Percentiles rank a stretch among this genome's conserved stretches.
phyloP scores from a whole-genome alignment of 2,329 filamentous ascomycete species.

The Neonectria sp. region DNA sequence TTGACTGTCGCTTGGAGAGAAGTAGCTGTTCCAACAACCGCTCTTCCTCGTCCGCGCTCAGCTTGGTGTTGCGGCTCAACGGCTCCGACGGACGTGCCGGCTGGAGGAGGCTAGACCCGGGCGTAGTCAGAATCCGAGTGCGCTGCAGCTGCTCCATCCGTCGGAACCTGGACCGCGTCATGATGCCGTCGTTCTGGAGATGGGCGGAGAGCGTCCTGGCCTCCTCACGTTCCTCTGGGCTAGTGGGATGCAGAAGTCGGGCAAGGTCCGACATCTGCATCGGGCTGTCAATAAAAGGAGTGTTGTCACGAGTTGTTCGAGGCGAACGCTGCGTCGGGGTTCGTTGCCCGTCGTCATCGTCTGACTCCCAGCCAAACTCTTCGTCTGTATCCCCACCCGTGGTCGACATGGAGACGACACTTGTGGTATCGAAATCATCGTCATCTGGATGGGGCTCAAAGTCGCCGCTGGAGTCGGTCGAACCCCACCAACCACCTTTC shows the following conservation, averaged over 20 bases:
- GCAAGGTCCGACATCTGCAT: conserved; percentile 80
- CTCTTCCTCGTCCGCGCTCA: conserved; percentile 72
- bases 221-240: conserved; percentile 83
- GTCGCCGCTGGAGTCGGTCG: conserved; percentile 84
- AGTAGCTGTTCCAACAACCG: conserved; percentile 73
- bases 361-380: conserved; percentile 65
- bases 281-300: conserved; percentile 73
- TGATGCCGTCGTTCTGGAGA: conserved; percentile 76
- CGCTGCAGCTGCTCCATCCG: conserved; percentile 78
- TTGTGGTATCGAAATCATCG: conserved; percentile 82
- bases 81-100: conserved; percentile 28
- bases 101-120: conserved; percentile 44
- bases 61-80: conserved; percentile 53
- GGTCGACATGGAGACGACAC: conserved; percentile 76
- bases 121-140: conserved; percentile 69
- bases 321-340: conserved; percentile 82
- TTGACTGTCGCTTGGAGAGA: conserved; percentile 62
- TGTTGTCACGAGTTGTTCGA: conserved; percentile 62
- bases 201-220: conserved; percentile 87
- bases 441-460: conserved; percentile 73
- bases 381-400: conserved; percentile 61
- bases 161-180: conserved; percentile 87
- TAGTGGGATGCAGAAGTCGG: conserved; percentile 85
- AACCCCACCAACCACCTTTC: conserved; percentile 87
- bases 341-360: conserved; percentile 67